phyloP scores from a whole-genome alignment of 2,329 filamentous ascomycete species.

The Camillea tinctor region DNA sequence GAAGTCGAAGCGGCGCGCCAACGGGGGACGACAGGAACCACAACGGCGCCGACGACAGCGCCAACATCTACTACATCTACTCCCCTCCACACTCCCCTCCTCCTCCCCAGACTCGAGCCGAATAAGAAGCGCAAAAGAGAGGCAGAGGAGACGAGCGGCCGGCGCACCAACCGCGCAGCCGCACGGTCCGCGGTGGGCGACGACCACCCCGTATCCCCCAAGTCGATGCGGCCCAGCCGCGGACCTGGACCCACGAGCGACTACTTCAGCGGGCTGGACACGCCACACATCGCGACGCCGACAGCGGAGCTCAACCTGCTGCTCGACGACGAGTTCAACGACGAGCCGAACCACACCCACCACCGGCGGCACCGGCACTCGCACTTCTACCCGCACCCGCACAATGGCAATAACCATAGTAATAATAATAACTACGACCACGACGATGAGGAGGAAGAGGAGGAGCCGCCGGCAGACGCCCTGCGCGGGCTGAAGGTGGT shows the following conservation, averaged over 20 bases:
- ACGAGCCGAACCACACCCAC: too few species aligned
- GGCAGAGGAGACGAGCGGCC: constrained; percentile 30
- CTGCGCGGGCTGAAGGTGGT: constrained; percentile 76
- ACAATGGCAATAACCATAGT: too few species aligned
- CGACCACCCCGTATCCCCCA: constrained; percentile 54
- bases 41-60: too few species aligned
- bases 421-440: too few species aligned
- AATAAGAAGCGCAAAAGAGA: constrained; percentile 67
- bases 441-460: constrained; percentile 24
- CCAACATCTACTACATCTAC: constrained; percentile 6
- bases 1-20: constrained; percentile 61
- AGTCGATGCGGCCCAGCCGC: constrained; percentile 37
- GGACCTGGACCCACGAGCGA: constrained; percentile 16
- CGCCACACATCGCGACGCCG: constrained; percentile 47
- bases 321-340: too few species aligned
- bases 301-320: constrained; percentile 45
- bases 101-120: constrained; percentile 41
- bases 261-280: constrained; percentile 25
- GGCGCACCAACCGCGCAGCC: constrained; percentile 12
- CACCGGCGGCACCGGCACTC: too few species aligned
- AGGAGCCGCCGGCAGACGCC: constrained; percentile 37
- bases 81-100: constrained; percentile 29
- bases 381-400: too few species aligned
- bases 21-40: neutral
- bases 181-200: constrained; percentile 19